phyloP scores from a whole-genome alignment of 345 rosid species.

The Gossypium raimondii region DNA sequence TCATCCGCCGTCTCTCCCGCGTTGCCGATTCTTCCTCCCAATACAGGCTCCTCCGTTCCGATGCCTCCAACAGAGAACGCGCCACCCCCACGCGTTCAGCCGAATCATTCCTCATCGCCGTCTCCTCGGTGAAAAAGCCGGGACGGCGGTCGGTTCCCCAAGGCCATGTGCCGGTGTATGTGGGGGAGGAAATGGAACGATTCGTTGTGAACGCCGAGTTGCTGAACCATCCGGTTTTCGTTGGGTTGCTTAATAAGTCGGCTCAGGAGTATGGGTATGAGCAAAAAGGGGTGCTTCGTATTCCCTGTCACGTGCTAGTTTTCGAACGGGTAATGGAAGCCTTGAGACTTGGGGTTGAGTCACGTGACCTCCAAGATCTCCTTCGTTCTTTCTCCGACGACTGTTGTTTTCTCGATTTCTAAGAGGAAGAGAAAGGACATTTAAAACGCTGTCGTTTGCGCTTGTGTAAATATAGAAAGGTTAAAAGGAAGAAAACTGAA shows the following conservation, averaged over 20 bases:
- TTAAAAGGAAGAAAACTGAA: neutral
- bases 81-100: neutral
- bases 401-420: neutral
- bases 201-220: slow-evolving; percentile 4
- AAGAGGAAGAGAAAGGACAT: neutral
- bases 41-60: neutral
- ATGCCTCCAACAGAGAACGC: neutral
- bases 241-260: slow-evolving; percentile 5
- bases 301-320: slow-evolving; percentile 7
- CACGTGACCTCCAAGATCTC: slow-evolving; percentile 9
- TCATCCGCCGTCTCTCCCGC: slow-evolving; percentile 8
- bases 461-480: slow-evolving; percentile 1
- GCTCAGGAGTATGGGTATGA: slow-evolving; percentile 6
- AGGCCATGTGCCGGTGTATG: neutral
- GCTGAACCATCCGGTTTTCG: slow-evolving; percentile 4
- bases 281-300: slow-evolving; percentile 5
- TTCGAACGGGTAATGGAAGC: slow-evolving; percentile 8
- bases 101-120: neutral
- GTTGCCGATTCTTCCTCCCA: neutral
- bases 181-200: slow-evolving; percentile 4
- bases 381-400: slow-evolving; percentile 5
- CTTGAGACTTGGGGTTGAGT: slow-evolving; percentile 6
- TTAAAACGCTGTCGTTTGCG: neutral
- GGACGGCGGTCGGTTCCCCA: neutral
- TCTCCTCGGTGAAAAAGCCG: neutral